Conservation (phyloP, 192 early-diverging fungal species). For the Coemansia guatemalensis region DNA sequence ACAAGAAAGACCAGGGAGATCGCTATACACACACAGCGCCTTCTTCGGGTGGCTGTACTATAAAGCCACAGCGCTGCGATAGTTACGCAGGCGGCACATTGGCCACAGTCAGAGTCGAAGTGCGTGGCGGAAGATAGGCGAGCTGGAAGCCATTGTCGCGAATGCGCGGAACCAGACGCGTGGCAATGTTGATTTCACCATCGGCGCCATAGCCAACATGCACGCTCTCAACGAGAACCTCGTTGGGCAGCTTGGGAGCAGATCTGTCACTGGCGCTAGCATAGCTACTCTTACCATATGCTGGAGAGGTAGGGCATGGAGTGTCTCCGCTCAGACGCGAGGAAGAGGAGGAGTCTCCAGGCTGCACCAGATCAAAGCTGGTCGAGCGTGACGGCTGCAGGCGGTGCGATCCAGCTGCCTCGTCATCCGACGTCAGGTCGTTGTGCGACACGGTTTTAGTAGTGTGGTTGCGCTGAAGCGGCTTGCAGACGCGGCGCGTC, state of each 20-base stretch:
- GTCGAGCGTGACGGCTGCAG: slow-evolving; percentile 20
- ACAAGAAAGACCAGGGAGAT: background rate
- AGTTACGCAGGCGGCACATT: slow-evolving; percentile 12
- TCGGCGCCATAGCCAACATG: slow-evolving; percentile 3
- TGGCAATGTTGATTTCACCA: slow-evolving; percentile 21
- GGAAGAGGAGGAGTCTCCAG: slow-evolving; percentile 1
- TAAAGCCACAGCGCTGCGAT: background rate
- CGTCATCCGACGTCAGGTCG: slow-evolving; percentile 19
- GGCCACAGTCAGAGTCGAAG: slow-evolving; percentile 28
- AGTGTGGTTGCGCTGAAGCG: slow-evolving; percentile 28
- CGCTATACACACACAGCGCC: too few species aligned
- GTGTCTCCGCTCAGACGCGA: background rate
- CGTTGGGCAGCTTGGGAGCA: background rate
- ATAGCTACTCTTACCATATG: background rate
- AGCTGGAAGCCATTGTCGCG: slow-evolving; percentile 15
- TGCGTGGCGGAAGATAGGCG: slow-evolving; percentile 49
- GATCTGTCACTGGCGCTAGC: background rate
- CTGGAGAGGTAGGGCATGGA: slow-evolving; percentile 7
- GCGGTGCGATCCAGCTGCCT: background rate
- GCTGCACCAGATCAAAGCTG: slow-evolving; percentile 2
- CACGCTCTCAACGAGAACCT: slow-evolving; percentile 7
- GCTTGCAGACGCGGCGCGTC: background rate
- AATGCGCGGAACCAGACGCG: slow-evolving; percentile 19
- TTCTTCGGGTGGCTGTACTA: background rate
- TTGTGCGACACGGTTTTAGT: slow-evolving; percentile 45